phyloP scores from a whole-genome alignment of 2,329 filamentous ascomycete species.

The Chaetomiaceae sp. region DNA sequence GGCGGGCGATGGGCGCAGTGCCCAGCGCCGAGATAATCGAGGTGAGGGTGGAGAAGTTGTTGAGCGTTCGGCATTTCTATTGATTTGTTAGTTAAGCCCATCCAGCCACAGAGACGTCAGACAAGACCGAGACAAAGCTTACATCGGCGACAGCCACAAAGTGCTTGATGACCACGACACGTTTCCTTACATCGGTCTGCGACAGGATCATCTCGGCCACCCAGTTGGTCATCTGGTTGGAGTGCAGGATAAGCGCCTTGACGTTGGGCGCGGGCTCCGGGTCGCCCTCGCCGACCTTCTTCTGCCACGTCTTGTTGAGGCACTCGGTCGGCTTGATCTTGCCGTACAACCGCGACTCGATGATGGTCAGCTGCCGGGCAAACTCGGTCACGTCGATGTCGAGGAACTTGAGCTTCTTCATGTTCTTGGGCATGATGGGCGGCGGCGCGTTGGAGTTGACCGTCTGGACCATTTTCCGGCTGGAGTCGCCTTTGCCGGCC shows the following conservation, averaged over 20 bases:
- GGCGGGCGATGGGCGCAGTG: slow-evolving; percentile 88
- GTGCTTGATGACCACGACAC: slow-evolving; percentile 96
- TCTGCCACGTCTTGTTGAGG: slow-evolving; percentile 98
- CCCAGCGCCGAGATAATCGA: slow-evolving; percentile 95
- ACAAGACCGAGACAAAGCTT: slow-evolving; percentile 32
- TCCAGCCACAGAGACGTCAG: neutral
- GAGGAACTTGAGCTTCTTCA: slow-evolving; percentile 98
- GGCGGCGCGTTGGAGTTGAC: slow-evolving; percentile 74
- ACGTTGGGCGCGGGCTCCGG: slow-evolving; percentile 87
- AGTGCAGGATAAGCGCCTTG: slow-evolving; percentile 93
- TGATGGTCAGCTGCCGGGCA: slow-evolving; percentile 93
- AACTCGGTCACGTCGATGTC: slow-evolving; percentile 96
- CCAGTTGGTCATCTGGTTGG: slow-evolving; percentile 98
- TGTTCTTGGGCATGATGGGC: slow-evolving; percentile 94
- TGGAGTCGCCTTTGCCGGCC: slow-evolving; percentile 78
- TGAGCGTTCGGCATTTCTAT: slow-evolving; percentile 85
- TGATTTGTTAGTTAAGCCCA: slow-evolving; percentile 25
- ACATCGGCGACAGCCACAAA: slow-evolving; percentile 96
- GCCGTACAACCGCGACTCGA: slow-evolving; percentile 88
- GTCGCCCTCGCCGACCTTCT: slow-evolving; percentile 77
- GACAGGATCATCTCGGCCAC: slow-evolving; percentile 98
- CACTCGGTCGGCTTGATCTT: slow-evolving; percentile 96
- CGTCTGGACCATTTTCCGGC: slow-evolving; percentile 81
- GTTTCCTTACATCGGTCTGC: slow-evolving; percentile 89
- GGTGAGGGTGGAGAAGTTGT: slow-evolving; percentile 96